A percentile compares a stretch with the other conserved stretches of the same genome.
Conservation (phyloP, 1,284 basidiomycete species). For the Takashimella tepidaria region DNA sequence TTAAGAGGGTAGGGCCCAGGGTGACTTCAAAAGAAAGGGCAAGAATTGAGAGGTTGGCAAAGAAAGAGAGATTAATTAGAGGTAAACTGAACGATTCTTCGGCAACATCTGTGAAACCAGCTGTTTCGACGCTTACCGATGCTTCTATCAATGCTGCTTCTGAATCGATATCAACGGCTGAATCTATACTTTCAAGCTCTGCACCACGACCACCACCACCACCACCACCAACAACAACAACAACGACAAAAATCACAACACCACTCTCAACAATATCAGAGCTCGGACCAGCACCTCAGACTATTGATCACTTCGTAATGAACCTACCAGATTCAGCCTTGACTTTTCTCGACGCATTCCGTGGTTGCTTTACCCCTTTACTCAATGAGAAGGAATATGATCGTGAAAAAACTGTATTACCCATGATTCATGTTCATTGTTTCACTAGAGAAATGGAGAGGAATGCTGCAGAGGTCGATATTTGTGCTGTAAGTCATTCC, state of each 20-base stretch:
- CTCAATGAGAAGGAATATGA: constrained; percentile 20
- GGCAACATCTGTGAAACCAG: too few species aligned
- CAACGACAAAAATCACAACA: neutral
- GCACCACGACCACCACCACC: neutral
- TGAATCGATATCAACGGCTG: too few species aligned
- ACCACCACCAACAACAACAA: neutral
- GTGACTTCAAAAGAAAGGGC: constrained; percentile 15
- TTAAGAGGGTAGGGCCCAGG: constrained; percentile 49
- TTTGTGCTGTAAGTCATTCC: constrained; percentile 61
- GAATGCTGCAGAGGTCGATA: constrained; percentile 65
- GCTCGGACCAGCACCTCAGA: constrained; percentile 37
- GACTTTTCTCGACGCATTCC: constrained; percentile 82
- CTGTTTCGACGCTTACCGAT: neutral
- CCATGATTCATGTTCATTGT: constrained; percentile 92
- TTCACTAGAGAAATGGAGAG: constrained; percentile 83
- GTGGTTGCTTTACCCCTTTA: constrained; percentile 56
- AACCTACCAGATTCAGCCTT: constrained; percentile 92
- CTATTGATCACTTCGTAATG: constrained; percentile 88
- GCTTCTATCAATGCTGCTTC: constrained; percentile 1
- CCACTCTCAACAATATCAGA: neutral
- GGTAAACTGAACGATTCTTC: too few species aligned
- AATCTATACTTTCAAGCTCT: too few species aligned
- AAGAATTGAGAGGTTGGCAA: constrained; percentile 24
- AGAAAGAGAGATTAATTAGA: too few species aligned
- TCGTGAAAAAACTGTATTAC: constrained; percentile 54